A percentile compares a stretch with the other conserved stretches of the same genome.
Evolutionary conservation across 2,329 filamentous ascomycete genomes (phyloP).

Genomic region (Epichloe aotearoae): DNA sequence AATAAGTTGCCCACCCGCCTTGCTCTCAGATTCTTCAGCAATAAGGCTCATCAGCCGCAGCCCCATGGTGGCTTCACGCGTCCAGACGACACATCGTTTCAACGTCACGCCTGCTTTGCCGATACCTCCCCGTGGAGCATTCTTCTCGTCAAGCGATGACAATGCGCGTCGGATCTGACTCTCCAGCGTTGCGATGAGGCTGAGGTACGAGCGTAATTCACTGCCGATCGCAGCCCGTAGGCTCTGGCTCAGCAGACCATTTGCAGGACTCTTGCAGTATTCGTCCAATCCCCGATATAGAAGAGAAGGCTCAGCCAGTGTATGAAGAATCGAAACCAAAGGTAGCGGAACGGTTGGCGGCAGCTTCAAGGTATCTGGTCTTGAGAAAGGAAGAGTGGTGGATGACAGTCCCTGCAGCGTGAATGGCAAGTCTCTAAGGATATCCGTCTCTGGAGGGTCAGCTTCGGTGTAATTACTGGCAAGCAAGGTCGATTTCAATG

Average conservation of each 20-base stretch:
- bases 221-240: slow-evolving; percentile 72
- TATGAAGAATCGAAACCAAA: slow-evolving; percentile 75
- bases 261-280: slow-evolving; percentile 71
- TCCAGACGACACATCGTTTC: slow-evolving; percentile 95
- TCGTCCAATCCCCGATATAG: slow-evolving; percentile 68
- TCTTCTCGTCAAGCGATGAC: slow-evolving; percentile 53
- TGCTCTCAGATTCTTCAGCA: slow-evolving; percentile 74
- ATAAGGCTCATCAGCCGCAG: slow-evolving; percentile 87
- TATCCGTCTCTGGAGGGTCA: slow-evolving; percentile 49
- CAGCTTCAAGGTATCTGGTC: slow-evolving; percentile 56
- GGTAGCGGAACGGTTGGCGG: slow-evolving; percentile 71
- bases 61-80: slow-evolving; percentile 90
- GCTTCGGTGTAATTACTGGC: slow-evolving; percentile 43
- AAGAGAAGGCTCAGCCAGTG: slow-evolving; percentile 84
- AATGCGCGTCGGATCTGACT: slow-evolving; percentile 79
- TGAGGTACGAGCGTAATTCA: slow-evolving; percentile 80
- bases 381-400: slow-evolving; percentile 64
- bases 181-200: slow-evolving; percentile 82
- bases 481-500: slow-evolving; percentile 42
- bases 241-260: slow-evolving; percentile 83
- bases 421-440: slow-evolving; percentile 75
- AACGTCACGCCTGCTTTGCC: slow-evolving; percentile 84
- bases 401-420: slow-evolving; percentile 88
- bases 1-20: slow-evolving; percentile 81
- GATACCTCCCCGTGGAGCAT: slow-evolving; percentile 53